phyloP scores from a whole-genome alignment of 148 eudicot genomes.

The Rhododendron molle region DNA sequence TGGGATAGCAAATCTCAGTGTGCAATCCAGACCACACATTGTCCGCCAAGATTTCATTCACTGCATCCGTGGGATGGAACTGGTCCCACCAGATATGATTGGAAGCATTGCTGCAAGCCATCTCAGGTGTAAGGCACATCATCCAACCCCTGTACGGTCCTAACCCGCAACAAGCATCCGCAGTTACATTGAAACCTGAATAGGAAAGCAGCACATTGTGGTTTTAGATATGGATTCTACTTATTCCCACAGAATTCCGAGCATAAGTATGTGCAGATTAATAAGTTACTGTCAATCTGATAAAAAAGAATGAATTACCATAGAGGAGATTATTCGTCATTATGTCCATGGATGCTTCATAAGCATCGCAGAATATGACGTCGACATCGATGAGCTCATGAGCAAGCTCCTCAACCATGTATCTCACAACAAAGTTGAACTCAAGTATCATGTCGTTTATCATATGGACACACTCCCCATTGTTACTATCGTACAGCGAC shows the following conservation, averaged over 20 bases:
- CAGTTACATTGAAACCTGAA: slow-evolving; percentile 59
- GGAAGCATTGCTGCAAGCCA: slow-evolving; percentile 81
- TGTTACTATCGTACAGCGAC: slow-evolving; percentile 52
- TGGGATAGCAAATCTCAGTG: slow-evolving; percentile 77
- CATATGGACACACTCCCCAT: slow-evolving; percentile 66
- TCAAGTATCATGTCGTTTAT: slow-evolving; percentile 86
- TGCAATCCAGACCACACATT: slow-evolving; percentile 84
- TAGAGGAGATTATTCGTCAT: slow-evolving; percentile 47
- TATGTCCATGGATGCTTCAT: slow-evolving; percentile 77
- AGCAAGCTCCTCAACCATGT: slow-evolving; percentile 60
- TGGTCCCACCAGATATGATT: slow-evolving; percentile 95
- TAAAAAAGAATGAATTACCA: slow-evolving; percentile 27
- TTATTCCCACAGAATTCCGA: background rate
- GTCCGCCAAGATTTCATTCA: slow-evolving; percentile 70
- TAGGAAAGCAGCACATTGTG: background rate
- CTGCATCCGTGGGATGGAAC: slow-evolving; percentile 85
- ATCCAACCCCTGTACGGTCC: slow-evolving; percentile 80
- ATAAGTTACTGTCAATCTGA: no score
- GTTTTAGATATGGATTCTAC: background rate
- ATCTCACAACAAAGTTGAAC: slow-evolving; percentile 69
- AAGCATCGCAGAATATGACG: slow-evolving; percentile 71
- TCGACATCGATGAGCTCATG: slow-evolving; percentile 45
- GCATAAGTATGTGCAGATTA: no score
- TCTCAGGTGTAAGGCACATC: slow-evolving; percentile 65
- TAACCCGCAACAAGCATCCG: slow-evolving; percentile 82